A percentile compares a stretch with the other conserved stretches of the same genome.
Conservation (phyloP, 257 asterid species). For the Primulina huaijiensis region DNA sequence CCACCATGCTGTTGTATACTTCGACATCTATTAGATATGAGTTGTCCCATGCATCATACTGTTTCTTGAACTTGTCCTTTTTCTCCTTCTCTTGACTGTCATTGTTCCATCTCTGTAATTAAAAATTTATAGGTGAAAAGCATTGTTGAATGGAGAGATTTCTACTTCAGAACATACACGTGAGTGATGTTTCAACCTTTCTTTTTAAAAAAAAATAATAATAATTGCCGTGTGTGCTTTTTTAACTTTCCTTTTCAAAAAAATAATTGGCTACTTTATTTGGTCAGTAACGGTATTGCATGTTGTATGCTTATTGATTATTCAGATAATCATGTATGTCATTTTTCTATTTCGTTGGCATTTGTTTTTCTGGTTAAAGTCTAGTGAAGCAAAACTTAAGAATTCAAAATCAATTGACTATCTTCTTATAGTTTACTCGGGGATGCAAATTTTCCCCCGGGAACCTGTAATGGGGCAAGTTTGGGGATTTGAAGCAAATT, state of each 20-base stretch:
- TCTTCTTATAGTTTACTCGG: neutral
- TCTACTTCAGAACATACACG: conserved; percentile 73
- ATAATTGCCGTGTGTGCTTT: conserved; percentile 34
- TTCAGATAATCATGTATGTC: neutral
- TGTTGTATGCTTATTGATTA: neutral
- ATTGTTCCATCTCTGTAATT: neutral
- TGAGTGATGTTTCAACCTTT: conserved; percentile 31
- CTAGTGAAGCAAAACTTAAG: neutral
- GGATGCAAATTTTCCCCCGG: no score
- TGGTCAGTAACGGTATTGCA: neutral
- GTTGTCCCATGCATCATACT: conserved; percentile 4
- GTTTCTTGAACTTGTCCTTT: conserved; percentile 18
- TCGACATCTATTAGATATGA: neutral
- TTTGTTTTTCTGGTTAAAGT: neutral
- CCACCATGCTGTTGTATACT: conserved; percentile 8
- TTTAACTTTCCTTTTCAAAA: conserved; percentile 2
- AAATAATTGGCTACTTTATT: neutral
- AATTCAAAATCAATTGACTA: neutral
- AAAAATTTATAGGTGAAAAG: conserved; percentile 63
- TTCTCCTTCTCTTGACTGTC: conserved; percentile 16
- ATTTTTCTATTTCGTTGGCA: neutral
- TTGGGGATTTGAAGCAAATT: no score
- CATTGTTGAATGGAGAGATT: conserved; percentile 88
- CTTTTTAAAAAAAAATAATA: conserved; percentile 7
- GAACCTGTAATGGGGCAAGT: no score